phyloP scores from a whole-genome alignment of 805 yeast genomes.

The Metschnikowia drakensbergensis region DNA sequence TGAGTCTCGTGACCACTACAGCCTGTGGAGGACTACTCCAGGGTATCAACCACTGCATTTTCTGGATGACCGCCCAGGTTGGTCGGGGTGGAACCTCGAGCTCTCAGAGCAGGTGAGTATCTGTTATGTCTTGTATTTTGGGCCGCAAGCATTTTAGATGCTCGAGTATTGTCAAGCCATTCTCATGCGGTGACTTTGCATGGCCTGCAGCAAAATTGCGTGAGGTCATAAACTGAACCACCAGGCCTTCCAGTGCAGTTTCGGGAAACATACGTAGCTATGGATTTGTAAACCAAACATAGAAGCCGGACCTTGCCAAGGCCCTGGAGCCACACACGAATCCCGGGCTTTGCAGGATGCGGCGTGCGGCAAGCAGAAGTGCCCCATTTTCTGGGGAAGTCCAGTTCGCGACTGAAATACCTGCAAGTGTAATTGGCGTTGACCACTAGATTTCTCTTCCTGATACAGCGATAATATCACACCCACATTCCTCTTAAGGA shows the following conservation, averaged over 20 bases:
- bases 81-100: no score
- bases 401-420: slow-evolving; percentile 1
- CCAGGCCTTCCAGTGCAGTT: neutral
- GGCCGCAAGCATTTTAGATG: neutral
- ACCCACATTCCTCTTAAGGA: neutral
- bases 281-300: neutral
- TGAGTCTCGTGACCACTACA: neutral
- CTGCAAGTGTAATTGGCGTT: slow-evolving; percentile 2
- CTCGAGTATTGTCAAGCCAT: no score
- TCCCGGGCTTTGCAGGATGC: neutral
- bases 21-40: neutral
- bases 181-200: neutral
- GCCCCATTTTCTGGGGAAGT: slow-evolving; percentile 6
- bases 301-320: no score
- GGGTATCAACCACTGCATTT: neutral
- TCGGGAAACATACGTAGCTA: neutral
- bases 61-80: neutral
- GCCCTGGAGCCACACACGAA: no score
- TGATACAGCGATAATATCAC: neutral
- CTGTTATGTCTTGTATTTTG: neutral
- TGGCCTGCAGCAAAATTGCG: slow-evolving; percentile 1
- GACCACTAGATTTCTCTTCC: neutral
- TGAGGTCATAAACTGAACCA: neutral
- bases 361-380: neutral
- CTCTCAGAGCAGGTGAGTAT: no score